Evolutionary conservation across 768 basidiomycete species (phyloP).

Genomic region (Dioszegia aurantiaca): DNA sequence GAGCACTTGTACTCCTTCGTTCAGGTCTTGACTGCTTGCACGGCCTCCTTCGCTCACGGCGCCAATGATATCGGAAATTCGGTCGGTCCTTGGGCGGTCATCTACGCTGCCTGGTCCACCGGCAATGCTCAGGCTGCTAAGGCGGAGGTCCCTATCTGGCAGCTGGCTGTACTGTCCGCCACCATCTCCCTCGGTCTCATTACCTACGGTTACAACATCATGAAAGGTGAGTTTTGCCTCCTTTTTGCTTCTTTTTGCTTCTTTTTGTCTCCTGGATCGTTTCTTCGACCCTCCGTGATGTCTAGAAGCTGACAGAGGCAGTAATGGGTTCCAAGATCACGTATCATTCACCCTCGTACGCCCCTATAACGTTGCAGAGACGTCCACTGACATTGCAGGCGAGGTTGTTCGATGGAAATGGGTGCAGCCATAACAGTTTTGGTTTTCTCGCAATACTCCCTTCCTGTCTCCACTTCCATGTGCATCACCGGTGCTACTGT

Average conservation of each 20-base stretch:
- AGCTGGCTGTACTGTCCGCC: slow-evolving; percentile 50
- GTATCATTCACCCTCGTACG: slow-evolving; percentile 51
- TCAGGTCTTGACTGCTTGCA: slow-evolving; percentile 55
- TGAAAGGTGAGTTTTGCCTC: slow-evolving; percentile 36
- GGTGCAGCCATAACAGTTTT: slow-evolving; percentile 56
- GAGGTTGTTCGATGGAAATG: slow-evolving; percentile 57
- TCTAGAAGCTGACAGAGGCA: slow-evolving; percentile 5
- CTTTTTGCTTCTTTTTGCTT: no score
- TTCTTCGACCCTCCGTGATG: neutral
- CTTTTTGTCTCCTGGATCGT: no score
- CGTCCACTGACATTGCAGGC: slow-evolving; percentile 13
- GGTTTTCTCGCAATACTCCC: slow-evolving; percentile 53
- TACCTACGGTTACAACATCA: slow-evolving; percentile 54
- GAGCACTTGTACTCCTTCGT: slow-evolving; percentile 56
- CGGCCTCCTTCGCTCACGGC: slow-evolving; percentile 56
- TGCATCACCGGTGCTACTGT: slow-evolving; percentile 48
- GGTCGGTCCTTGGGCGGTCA: slow-evolving; percentile 53
- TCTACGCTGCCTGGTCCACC: slow-evolving; percentile 54
- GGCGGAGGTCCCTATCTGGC: slow-evolving; percentile 49
- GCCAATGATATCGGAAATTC: slow-evolving; percentile 55
- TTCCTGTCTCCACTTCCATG: slow-evolving; percentile 47
- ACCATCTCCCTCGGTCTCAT: slow-evolving; percentile 42
- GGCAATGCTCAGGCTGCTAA: slow-evolving; percentile 40
- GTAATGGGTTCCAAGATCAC: slow-evolving; percentile 55
- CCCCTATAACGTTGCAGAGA: no score